phyloP scores from a whole-genome alignment of 345 rosid genomes.

The Nephelium lappaceum region DNA sequence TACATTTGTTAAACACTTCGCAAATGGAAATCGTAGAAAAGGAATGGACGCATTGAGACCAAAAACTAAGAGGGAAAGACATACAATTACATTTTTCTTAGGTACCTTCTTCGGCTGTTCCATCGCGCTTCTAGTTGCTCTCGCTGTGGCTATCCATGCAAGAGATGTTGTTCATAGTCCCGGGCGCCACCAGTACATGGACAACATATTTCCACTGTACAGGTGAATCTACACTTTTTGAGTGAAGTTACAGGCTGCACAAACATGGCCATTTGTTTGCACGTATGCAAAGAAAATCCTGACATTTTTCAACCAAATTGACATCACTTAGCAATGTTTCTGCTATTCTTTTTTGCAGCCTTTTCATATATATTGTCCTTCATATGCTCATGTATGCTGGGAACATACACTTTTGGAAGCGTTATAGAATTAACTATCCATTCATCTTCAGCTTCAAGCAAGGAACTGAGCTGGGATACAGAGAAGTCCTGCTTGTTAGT shows the following conservation, averaged over 20 bases:
- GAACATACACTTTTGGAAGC: constrained; percentile 67
- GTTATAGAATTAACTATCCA: constrained; percentile 60
- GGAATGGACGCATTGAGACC: constrained; percentile 68
- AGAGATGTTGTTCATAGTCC: constrained; percentile 45
- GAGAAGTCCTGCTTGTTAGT: constrained; percentile 61
- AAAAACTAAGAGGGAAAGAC: constrained; percentile 59
- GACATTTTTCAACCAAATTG: no score
- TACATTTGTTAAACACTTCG: constrained; percentile 69
- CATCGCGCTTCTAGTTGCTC: constrained; percentile 59
- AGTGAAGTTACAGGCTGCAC: no score
- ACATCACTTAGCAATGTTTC: no score
- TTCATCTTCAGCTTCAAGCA: constrained; percentile 81
- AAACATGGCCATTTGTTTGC: no score
- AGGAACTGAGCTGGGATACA: constrained; percentile 65
- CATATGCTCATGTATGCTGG: constrained; percentile 70
- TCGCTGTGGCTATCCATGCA: constrained; percentile 54
- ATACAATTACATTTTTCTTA: constrained; percentile 59
- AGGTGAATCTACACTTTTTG: constrained; percentile 31
- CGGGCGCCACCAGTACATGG: constrained; percentile 62
- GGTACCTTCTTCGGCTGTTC: constrained; percentile 72
- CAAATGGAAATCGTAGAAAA: constrained; percentile 68
- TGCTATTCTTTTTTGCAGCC: constrained; percentile 40
- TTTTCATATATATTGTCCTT: constrained; percentile 64
- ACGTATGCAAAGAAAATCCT: no score
- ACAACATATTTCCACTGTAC: constrained; percentile 77